Percentiles rank a stretch among this genome's conserved stretches.
Conservation (phyloP, 345 rosid genomes). For the Melaleuca quinquenervia region DNA sequence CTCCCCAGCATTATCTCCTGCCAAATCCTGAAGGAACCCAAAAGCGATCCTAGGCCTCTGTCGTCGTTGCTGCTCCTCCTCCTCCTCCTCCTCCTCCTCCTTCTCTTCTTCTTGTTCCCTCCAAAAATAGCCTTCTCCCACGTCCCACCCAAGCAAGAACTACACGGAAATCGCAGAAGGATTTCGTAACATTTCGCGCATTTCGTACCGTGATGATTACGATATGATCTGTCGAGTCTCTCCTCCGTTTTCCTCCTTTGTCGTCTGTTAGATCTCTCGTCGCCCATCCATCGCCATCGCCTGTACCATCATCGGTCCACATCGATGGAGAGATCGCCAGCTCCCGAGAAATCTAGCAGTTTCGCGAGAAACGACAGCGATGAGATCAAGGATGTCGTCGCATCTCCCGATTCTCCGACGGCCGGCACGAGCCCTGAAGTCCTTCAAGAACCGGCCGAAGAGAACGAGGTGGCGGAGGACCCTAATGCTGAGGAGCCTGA, state of each 20-base stretch:
- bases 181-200: not conserved
- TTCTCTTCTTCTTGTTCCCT: not conserved
- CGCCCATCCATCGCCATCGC: not conserved
- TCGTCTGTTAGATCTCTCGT: not conserved
- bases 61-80: not conserved
- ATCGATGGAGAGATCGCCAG: not conserved
- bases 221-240: not conserved
- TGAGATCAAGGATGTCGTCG: not conserved
- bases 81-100: not conserved
- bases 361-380: constrained; percentile 8
- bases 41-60: not conserved
- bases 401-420: not conserved
- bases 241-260: not conserved
- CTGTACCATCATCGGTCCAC: not conserved
- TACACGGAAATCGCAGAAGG: not conserved
- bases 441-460: not conserved
- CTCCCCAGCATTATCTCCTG: not conserved
- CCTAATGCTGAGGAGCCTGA: not conserved
- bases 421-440: not conserved
- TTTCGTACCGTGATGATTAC: not conserved
- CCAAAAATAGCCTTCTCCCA: not conserved
- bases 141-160: not conserved
- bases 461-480: not conserved
- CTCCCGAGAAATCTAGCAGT: constrained; percentile 15
- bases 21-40: not conserved